Evolutionary conservation across 108 stramenopile species (phyloP).

Genomic region (Bacterosira constricta): DNA sequence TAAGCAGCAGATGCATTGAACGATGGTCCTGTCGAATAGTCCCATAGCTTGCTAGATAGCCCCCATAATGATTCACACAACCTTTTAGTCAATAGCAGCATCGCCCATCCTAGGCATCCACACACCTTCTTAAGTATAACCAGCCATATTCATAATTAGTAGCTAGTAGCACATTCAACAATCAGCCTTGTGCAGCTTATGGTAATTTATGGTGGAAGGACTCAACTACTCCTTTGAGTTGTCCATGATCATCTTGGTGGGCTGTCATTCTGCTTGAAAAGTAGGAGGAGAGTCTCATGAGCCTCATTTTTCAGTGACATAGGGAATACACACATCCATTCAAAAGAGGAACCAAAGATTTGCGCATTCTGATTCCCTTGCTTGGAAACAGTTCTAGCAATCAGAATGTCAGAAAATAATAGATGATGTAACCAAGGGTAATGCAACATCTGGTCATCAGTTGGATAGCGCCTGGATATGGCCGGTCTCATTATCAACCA

Average conservation of each 20-base stretch:
- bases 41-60: no score
- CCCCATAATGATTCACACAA: no score
- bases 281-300: conserved; percentile 14
- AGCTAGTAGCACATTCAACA: no score
- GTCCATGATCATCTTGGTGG: conserved; percentile 40
- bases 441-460: conserved; percentile 3
- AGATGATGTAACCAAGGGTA: conserved; percentile 14
- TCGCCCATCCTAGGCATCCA: no score
- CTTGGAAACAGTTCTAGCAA: background rate
- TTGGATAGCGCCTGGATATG: conserved; percentile 6
- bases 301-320: conserved; percentile 37
- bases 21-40: no score
- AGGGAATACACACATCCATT: conserved; percentile 29
- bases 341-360: conserved; percentile 22
- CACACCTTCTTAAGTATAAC: no score
- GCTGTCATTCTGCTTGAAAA: conserved; percentile 25
- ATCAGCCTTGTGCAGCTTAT: no score
- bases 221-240: conserved; percentile 21
- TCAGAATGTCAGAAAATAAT: conserved; percentile 37
- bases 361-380: conserved; percentile 29
- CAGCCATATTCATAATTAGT: no score
- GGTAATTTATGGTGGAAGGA: conserved; percentile 27
- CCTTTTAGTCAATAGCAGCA: no score
- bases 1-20: no score
- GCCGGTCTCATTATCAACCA: conserved; percentile 11